Conservation (phyloP, 805 yeast species). For the Sugiyamaella chiloensis region DNA sequence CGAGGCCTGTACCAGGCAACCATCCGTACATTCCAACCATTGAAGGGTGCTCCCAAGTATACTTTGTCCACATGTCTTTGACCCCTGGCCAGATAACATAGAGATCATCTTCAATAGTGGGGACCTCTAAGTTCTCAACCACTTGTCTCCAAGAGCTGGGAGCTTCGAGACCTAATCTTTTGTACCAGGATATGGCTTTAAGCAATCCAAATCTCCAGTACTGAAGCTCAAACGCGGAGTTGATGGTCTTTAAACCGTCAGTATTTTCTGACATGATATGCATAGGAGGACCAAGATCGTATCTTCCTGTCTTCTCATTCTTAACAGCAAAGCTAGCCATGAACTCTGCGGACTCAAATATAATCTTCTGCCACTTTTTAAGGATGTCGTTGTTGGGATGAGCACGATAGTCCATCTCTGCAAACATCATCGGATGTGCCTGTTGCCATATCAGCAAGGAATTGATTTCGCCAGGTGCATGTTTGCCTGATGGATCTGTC, state of each 20-base stretch:
- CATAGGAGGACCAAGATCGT: conserved; percentile 6
- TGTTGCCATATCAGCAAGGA: conserved; percentile 7
- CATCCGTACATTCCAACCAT: conserved; percentile 10
- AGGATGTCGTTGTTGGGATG: conserved; percentile 3
- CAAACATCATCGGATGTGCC: conserved; percentile 9
- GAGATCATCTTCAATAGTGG: conserved; percentile 2
- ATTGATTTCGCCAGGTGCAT: conserved; percentile 8
- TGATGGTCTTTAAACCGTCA: background rate
- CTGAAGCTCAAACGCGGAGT: conserved; percentile 8
- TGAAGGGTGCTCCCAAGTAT: conserved; percentile 12
- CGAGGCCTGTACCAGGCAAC: conserved; percentile 6
- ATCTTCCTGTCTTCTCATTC: background rate
- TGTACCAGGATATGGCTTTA: background rate
- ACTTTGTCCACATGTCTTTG: conserved; percentile 11
- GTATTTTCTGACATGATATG: conserved; percentile 12
- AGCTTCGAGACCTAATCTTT: background rate
- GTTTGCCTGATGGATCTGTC: conserved; percentile 8
- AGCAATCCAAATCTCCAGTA: conserved; percentile 8
- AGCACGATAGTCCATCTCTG: conserved; percentile 7
- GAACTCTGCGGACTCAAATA: conserved; percentile 8
- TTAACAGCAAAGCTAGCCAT: conserved; percentile 3
- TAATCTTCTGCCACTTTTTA: conserved; percentile 4
- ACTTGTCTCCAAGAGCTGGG: conserved; percentile 1
- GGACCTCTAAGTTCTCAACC: background rate
- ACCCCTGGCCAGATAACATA: conserved; percentile 11